phyloP scores from a whole-genome alignment of 106 monocot species.

The Chionographis japonica region DNA sequence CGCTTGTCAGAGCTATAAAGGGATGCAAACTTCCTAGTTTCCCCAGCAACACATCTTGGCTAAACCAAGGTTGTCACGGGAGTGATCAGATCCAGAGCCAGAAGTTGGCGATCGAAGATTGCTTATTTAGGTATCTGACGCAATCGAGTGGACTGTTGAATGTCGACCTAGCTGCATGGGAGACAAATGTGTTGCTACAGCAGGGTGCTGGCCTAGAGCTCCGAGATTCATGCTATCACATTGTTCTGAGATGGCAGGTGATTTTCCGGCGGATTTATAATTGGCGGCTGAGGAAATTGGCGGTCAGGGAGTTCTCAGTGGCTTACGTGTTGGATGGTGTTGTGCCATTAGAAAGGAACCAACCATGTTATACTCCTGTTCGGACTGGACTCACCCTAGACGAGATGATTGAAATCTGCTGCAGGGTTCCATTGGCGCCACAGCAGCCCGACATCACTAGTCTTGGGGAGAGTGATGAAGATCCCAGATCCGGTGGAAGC shows the following conservation, averaged over 20 bases:
- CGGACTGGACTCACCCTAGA: conserved; percentile 30
- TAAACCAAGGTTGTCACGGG: conserved; percentile 42
- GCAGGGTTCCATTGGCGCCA: conserved; percentile 8
- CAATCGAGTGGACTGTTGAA: conserved; percentile 21
- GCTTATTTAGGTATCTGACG: conserved; percentile 39
- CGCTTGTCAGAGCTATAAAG: conserved; percentile 31
- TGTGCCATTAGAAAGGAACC: not conserved
- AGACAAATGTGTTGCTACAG: conserved; percentile 65
- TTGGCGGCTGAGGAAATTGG: conserved; percentile 58
- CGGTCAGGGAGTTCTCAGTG: conserved; percentile 6
- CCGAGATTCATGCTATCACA: conserved; percentile 30
- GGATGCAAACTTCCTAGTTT: conserved; percentile 64
- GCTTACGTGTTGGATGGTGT: conserved; percentile 34
- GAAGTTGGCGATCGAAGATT: conserved; percentile 52
- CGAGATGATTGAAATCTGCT: conserved; percentile 56
- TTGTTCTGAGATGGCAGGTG: conserved; percentile 53
- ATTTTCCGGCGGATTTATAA: conserved; percentile 75
- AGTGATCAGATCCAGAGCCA: conserved; percentile 26
- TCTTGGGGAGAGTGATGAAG: too few relatives aligned
- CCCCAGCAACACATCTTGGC: conserved; percentile 30
- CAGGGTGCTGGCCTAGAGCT: conserved; percentile 45
- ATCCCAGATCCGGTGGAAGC: too few relatives aligned
- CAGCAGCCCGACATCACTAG: not conserved
- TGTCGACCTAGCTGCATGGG: conserved; percentile 34
- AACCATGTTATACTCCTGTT: conserved; percentile 11